These are phyloP conservation scores for Lecanicillium sp. DNA, from an alignment of 2,329 filamentous ascomycete species.

Conservation along the genomic window DNA sequence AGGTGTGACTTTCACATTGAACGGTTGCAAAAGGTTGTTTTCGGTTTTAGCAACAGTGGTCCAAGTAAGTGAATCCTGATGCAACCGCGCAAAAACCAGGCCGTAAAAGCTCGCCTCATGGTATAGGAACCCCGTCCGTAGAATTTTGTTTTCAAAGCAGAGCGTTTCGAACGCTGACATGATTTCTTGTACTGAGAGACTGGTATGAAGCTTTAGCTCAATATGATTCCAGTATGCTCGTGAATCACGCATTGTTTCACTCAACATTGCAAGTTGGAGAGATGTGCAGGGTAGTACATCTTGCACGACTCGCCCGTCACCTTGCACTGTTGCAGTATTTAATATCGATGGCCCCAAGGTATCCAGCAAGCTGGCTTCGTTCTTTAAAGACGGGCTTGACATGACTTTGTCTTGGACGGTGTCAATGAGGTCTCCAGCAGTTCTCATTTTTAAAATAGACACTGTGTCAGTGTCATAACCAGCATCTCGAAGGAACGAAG, in stretches of 20 bases:
- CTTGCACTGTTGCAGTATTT: not conserved
- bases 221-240: constrained; percentile 72
- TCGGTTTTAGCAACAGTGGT: constrained; percentile 29
- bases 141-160: constrained; percentile 49
- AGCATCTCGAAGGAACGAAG: constrained; percentile 50
- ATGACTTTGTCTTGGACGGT: not conserved
- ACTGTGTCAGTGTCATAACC: constrained; percentile 50
- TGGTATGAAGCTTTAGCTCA: constrained; percentile 46
- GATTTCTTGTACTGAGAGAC: constrained; percentile 30
- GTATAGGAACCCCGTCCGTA: constrained; percentile 67
- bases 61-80: constrained; percentile 28
- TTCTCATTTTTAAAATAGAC: constrained; percentile 51
- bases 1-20: constrained; percentile 48
- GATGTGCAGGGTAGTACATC: constrained; percentile 57
- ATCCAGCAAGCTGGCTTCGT: too few species aligned
- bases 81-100: constrained; percentile 51
- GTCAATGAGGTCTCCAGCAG: constrained; percentile 17
- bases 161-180: constrained; percentile 40
- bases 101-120: constrained; percentile 27
- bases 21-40: constrained; percentile 40
- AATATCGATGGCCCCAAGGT: too few species aligned
- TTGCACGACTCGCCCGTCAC: constrained; percentile 20
- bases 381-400: not conserved
- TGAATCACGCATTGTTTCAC: constrained; percentile 55
- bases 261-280: constrained; percentile 72